Evolutionary conservation across 495 filamentous ascomycete genomes (phyloP), one percentile per base, ranked within the genome.

Genomic region (Penicillium coffeae): DNA sequence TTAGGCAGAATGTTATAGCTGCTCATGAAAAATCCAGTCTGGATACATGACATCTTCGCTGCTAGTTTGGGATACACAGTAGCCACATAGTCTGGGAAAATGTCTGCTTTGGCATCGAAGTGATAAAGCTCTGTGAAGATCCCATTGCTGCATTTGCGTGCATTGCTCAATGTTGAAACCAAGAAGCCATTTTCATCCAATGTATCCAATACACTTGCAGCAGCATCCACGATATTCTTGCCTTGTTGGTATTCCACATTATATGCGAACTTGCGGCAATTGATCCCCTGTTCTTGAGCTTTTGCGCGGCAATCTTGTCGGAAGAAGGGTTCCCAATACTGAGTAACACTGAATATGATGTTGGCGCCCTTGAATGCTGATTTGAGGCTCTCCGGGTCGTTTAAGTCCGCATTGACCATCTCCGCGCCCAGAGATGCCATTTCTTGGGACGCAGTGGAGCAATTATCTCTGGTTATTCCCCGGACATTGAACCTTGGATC

Each of bases 201-300:
- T 4, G 25, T 30, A 10, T 30, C 25, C 5, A 30, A 4, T 30
- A 10, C 10, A 10, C 5, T 30, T 30, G 25, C 25, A 10, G 73
- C 73, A 7, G 74, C 74, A 49, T 81, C 77, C n/a, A 69, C 68
- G 35, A 78, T 64, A 42, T 74, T 78, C 47, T 72, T 74, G 9
- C 66, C 70, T 44, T 79, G 73, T 38, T 66, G 60, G 6, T 70
- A 41, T 50, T 80, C 77, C 15, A 70, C 57, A 5, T 80, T 68
- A 47, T 74, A 75, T 6, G 75, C 74, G 41, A 72, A 64, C 44
- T 64, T 53, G 36, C 76, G 69, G 52, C 68, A 56, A 0, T 60
- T 55, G 40, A 65, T 55, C 12, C 69, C 66, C 13, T 33, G 15
- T 16, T 52, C 32, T 9, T 15, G 52, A 36, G 59, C 54, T 16